Evolutionary conservation across 768 basidiomycete species (phyloP), one percentile per base, ranked within the genome.

Genomic region (Rhizopogon vulgaris): DNA sequence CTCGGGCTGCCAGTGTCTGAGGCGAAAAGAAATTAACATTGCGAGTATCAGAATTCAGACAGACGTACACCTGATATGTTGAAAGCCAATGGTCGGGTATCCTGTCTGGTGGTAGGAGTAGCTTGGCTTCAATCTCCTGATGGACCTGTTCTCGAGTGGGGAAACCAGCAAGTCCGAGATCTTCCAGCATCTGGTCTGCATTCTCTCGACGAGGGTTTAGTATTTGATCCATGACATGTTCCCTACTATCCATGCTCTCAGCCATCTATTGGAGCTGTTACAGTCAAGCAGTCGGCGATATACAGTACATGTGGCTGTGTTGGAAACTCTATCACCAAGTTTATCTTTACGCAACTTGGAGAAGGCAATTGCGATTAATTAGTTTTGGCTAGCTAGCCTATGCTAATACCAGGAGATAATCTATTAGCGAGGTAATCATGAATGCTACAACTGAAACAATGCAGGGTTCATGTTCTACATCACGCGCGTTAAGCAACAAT

Each of bases 11-110:
- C 90, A 92, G 51, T 86, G 83, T 67, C 86, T 93, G 65, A 38
- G 41, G 22, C 41, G 27, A 55, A 30, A 41, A 28, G 38, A 17
- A 47, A 52, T 62, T 30, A 59, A 57, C 49, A 39, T 52, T 38
- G 34, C 40, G 52, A 11, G 34, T 41, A 56, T 34, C 3, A 48
- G 56, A 49, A 46, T 50, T 38, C n/a, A 45, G 53, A 39, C 38
- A 49, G 48, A 60, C 82, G 57, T 70, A 95, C 94, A 87, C 74
- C 77, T 95, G 94, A 70, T 94, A 94, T 32, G 75, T 77, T 49
- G 84, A 76, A 45, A 95, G 73, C 80, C 86, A 88, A 54, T 88
- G 82, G 7, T 75, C 70, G 2, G 85, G 87, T 17, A 95, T 69
- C 32, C 67, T 74, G 40, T 76, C 73, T 42, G 79, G 82, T 3